Percentiles rank a stretch among this genome's conserved stretches.
Conservation (phyloP, 441 rosid species). For the Macaranga tanarius region DNA sequence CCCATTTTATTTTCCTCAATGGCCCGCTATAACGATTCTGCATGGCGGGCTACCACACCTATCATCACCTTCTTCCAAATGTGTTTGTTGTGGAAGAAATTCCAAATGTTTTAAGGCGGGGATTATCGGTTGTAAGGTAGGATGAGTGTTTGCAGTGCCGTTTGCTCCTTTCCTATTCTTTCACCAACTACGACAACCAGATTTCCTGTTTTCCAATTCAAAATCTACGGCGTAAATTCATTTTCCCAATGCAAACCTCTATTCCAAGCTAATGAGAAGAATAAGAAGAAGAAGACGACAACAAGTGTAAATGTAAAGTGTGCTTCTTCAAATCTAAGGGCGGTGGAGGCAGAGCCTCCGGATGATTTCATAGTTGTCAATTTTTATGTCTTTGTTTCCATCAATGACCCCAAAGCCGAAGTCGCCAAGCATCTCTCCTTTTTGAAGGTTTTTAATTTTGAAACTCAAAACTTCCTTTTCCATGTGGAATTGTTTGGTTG, state of each 20-base stretch:
- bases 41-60: no score
- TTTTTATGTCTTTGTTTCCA: slow-evolving; percentile 63
- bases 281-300: no score
- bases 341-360: slow-evolving; percentile 2
- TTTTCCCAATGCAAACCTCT: not conserved
- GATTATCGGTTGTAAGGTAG: not conserved
- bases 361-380: slow-evolving; percentile 68
- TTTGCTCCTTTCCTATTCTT: not conserved
- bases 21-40: no score
- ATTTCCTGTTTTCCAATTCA: not conserved
- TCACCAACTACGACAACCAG: not conserved
- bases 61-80: no score
- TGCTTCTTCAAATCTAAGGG: not conserved
- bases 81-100: no score
- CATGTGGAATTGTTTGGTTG: no score
- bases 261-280: not conserved
- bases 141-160: not conserved
- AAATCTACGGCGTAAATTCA: not conserved
- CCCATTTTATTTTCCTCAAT: no score
- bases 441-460: slow-evolving; percentile 59
- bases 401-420: slow-evolving; percentile 55
- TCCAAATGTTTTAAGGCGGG: no score
- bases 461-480: no score
- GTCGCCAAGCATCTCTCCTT: slow-evolving; percentile 65
- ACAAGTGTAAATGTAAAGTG: not conserved